A percentile compares a stretch with the other conserved stretches of the same genome.
Conservation (phyloP, 2,329 filamentous ascomycete species). For the Chaetomium globosum region DNA sequence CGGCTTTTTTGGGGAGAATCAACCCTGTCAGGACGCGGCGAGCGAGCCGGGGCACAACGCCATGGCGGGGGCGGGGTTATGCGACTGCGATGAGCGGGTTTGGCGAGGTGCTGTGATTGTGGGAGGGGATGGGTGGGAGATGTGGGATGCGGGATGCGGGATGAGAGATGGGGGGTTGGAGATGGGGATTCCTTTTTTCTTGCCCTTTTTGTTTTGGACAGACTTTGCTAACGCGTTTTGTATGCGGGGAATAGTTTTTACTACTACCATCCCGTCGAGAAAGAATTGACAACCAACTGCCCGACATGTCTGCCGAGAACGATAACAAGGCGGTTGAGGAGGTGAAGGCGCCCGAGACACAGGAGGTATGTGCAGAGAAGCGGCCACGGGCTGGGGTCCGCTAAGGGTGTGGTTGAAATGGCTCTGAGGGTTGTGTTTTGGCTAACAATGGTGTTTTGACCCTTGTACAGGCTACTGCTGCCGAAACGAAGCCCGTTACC, state of each 20-base stretch:
- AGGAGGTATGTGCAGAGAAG: conserved; percentile 31
- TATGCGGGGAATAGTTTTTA: conserved; percentile 11
- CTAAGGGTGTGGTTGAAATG: not conserved
- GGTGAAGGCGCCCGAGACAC: conserved; percentile 38
- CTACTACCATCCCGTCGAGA: not conserved
- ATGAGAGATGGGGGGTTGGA: not conserved
- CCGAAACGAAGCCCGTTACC: conserved; percentile 48
- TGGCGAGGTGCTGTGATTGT: not conserved
- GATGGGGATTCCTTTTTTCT: not conserved
- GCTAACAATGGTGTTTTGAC: conserved; percentile 17
- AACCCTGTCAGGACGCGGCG: not conserved
- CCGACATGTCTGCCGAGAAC: conserved; percentile 43
- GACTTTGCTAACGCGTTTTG: not conserved
- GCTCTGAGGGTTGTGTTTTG: not conserved
- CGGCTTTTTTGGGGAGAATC: not conserved
- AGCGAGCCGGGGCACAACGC: not conserved
- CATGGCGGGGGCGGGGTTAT: conserved; percentile 2
- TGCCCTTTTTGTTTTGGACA: too few species aligned
- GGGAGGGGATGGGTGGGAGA: too few species aligned
- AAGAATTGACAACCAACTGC: not conserved
- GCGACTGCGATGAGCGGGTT: not conserved
- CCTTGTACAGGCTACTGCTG: conserved; percentile 27
- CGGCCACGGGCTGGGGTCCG: not conserved
- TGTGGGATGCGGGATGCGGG: not conserved
- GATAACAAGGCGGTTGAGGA: conserved; percentile 42